Conservation (phyloP, 75 land plant genomes). For the Picea glauca region DNA sequence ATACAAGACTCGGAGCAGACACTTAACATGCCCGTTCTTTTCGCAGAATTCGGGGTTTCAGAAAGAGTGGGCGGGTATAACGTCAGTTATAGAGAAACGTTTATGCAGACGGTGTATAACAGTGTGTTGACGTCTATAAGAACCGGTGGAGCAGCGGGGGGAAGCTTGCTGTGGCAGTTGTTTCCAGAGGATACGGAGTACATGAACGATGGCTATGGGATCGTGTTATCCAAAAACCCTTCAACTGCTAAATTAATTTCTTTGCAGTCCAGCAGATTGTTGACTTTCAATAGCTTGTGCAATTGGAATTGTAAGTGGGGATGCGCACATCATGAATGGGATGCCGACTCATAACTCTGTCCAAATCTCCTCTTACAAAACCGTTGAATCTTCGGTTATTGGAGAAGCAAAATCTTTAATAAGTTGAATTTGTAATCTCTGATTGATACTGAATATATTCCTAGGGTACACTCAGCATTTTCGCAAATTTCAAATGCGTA, state of each 20-base stretch:
- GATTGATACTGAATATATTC: too few species aligned
- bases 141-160: slow-evolving; percentile 72
- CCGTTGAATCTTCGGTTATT: too few species aligned
- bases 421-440: too few species aligned
- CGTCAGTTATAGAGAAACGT: slow-evolving; percentile 33
- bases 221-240: slow-evolving; percentile 35
- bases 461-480: too few species aligned
- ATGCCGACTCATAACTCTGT: neutral
- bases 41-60: slow-evolving; percentile 83
- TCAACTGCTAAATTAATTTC: slow-evolving; percentile 55
- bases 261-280: slow-evolving; percentile 53
- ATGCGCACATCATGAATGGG: slow-evolving; percentile 13
- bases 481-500: too few species aligned
- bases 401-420: too few species aligned
- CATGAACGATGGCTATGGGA: slow-evolving; percentile 76
- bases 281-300: slow-evolving; percentile 41
- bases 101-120: slow-evolving; percentile 48
- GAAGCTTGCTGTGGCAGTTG: slow-evolving; percentile 87
- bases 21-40: slow-evolving; percentile 75
- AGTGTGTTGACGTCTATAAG: slow-evolving; percentile 42
- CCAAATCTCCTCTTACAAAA: neutral
- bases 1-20: slow-evolving; percentile 59
- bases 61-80: slow-evolving; percentile 48
- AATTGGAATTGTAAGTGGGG: slow-evolving; percentile 43
- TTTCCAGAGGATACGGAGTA: slow-evolving; percentile 73